phyloP scores from a whole-genome alignment of 768 basidiomycete species.

The Neoboletus brunneissimus region DNA sequence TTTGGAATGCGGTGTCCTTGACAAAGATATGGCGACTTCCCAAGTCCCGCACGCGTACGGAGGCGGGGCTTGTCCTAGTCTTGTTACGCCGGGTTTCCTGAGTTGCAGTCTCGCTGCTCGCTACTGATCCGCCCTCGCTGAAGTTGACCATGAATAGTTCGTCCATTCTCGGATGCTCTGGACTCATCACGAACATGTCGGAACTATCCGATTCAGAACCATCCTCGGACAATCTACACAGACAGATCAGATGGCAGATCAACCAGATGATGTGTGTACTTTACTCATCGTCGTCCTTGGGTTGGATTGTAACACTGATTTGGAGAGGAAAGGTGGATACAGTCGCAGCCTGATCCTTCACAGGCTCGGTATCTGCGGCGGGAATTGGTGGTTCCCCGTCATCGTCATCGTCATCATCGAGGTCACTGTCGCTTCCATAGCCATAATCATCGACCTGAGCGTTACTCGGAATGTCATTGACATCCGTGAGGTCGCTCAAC shows the following conservation, averaged over 20 bases:
- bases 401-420: slow-evolving; percentile 29
- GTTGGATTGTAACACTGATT: no score
- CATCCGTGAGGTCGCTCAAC: slow-evolving; percentile 12
- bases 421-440: slow-evolving; percentile 25
- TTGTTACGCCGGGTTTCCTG: no score
- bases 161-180: slow-evolving; percentile 5
- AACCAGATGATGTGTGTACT: neutral
- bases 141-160: neutral
- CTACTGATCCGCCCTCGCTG: no score
- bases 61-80: no score
- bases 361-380: neutral
- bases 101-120: no score
- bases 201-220: slow-evolving; percentile 15
- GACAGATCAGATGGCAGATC: neutral
- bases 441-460: slow-evolving; percentile 9
- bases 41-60: neutral
- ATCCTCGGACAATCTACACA: slow-evolving; percentile 10
- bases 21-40: slow-evolving; percentile 20
- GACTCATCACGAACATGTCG: slow-evolving; percentile 19
- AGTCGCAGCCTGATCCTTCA: neutral
- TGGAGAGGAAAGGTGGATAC: neutral
- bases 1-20: slow-evolving; percentile 26
- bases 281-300: no score
- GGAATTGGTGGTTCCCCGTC: slow-evolving; percentile 20
- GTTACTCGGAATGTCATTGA: slow-evolving; percentile 4